Conservation (phyloP, 306 rosid species). For the Phaseolus lunatus region DNA sequence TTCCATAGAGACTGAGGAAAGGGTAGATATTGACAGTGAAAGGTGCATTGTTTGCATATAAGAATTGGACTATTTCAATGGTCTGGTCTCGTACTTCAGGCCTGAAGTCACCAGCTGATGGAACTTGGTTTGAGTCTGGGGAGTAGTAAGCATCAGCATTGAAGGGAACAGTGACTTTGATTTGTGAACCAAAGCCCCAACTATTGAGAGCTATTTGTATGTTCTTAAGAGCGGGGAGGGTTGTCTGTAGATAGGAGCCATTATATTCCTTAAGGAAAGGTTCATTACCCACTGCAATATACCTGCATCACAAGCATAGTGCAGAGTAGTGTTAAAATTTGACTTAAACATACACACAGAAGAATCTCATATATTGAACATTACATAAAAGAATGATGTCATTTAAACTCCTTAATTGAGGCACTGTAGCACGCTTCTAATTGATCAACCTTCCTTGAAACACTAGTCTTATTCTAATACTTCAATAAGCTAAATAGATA, state of each 20-base stretch:
- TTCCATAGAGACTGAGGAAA: constrained; percentile 80
- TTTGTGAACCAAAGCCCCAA: constrained; percentile 66
- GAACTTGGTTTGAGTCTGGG: constrained; percentile 79
- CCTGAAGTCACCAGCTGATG: constrained; percentile 91
- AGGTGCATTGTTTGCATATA: constrained; percentile 69
- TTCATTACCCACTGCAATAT: constrained; percentile 93
- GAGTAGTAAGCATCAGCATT: constrained; percentile 90
- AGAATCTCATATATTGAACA: constrained; percentile 10
- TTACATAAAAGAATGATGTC: neutral
- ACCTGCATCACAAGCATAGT: constrained; percentile 62
- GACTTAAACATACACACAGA: neutral
- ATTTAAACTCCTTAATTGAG: constrained; percentile 12
- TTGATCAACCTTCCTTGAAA: constrained; percentile 4
- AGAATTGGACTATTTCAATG: constrained; percentile 66
- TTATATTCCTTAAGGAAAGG: constrained; percentile 88
- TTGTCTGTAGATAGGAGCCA: constrained; percentile 63
- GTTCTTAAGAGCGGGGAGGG: constrained; percentile 85
- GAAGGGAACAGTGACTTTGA: constrained; percentile 93
- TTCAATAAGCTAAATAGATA: constrained; percentile 30
- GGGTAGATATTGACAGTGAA: constrained; percentile 90
- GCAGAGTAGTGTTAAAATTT: constrained; percentile 1
- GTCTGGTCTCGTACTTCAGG: constrained; percentile 69
- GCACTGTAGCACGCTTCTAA: neutral
- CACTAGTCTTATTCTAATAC: neutral
- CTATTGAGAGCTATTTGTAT: constrained; percentile 75